Base-by-base conservation (phyloP, 768 basidiomycete species). In the Galerina marginata region DNA sequence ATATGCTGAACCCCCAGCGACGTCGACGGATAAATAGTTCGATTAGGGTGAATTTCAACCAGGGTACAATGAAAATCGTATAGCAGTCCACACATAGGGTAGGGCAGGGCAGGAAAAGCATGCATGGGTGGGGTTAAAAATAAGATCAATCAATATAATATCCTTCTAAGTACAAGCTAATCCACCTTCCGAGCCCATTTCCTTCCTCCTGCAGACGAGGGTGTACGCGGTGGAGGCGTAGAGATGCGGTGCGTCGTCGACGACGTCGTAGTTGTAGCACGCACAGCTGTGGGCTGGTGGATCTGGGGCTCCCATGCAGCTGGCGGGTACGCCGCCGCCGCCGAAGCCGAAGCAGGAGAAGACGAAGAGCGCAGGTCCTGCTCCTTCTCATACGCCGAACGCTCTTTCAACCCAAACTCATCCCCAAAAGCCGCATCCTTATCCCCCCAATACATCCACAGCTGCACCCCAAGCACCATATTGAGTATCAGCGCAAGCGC, bases 361-460 rank as follows among this genome's bases (percentile, higher is more conserved):
- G 20, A 20, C 2, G 52, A 40, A 11, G 44, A 48, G 26, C 64
- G 64, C 2, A 37, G 29, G 60, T 60, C 26, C 56, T 57, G 43
- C 64, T 49, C 45, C 37, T 43, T 38, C 54, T 51, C 16, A 10
- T 39, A 23, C 12, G 29, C 43, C 12, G 47, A 12, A 16, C 45
- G 40, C 56, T 58, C 36, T 23, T 45, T 59, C 43, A 65, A n/a
- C 52, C 65, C 69, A 14, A 65, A 44, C 40, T 66, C 65, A 3
- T 59, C 71, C 29, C 29, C 29, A 33, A 4, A 33, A 5, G 62
- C 64, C 2, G 62, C 67, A 46, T 70, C 76, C 12, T 81, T 83
- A 61, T 82, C 80, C 11, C 88, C 89, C 90, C 91, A 92, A 72
- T 92, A 98, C 77, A 84, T 74, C 81, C 88, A 90, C 82, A 98